Evolutionary conservation across 306 rosid genomes (phyloP).

Genomic region (Acacia acuminata): DNA sequence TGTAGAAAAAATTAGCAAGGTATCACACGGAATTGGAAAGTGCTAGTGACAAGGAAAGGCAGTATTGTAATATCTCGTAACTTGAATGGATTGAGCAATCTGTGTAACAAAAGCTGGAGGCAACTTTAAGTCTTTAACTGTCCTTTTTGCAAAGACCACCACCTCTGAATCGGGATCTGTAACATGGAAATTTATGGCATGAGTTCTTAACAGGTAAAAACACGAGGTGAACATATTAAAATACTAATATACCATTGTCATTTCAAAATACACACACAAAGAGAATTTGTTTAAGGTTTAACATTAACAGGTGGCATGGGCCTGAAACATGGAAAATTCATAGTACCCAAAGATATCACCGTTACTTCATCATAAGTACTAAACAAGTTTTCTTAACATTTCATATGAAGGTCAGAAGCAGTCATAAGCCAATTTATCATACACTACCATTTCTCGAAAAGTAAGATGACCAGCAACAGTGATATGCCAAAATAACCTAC

Average conservation of each 20-base stretch:
- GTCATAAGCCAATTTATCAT: not conserved
- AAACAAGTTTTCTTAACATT: not conserved
- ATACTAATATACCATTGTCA: not conserved
- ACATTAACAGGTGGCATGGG: not conserved
- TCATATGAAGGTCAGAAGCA: not conserved
- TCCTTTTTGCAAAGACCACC: conserved; percentile 71
- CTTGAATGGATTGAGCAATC: conserved; percentile 86
- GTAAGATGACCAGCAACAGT: not conserved
- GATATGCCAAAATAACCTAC: not conserved
- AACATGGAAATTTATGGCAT: not conserved
- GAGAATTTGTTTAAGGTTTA: not conserved
- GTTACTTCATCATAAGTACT: not conserved
- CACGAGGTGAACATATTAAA: not conserved
- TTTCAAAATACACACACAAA: not conserved
- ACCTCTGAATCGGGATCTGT: conserved; percentile 86
- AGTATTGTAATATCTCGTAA: conserved; percentile 29
- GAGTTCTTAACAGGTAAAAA: not conserved
- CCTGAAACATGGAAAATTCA: not conserved
- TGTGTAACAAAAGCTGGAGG: conserved; percentile 77
- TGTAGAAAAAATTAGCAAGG: conserved; percentile 12
- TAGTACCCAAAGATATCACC: not conserved
- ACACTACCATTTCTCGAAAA: not conserved
- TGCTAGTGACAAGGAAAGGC: not conserved
- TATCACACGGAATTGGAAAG: not conserved
- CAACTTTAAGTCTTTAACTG: conserved; percentile 81